Evolutionary conservation across 208 protist genomes (phyloP), one percentile per base, ranked within the genome.

Genomic region (Leishmania braziliensis): DNA sequence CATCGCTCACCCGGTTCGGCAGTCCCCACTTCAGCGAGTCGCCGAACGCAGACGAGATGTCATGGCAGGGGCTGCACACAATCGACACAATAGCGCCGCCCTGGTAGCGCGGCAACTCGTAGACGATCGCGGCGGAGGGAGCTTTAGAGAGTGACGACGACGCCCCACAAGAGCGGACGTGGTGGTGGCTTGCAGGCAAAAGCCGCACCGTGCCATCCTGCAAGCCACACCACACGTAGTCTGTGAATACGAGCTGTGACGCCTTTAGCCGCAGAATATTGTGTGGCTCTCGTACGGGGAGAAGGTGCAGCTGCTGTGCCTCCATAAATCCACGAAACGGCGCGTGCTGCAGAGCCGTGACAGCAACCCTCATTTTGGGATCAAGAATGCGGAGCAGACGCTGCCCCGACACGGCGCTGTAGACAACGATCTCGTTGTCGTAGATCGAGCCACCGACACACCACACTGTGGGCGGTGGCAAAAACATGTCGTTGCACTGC

Each of bases 141-240:
- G 88, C 88, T 78, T 89, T 90, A 18, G 84, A 84, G 43, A 93
- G 77, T 23, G 89, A 76, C 14, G 68, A 83, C n/a, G 92, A 90
- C 50, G 88, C 86, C 53, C 93, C 92, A 29, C 79, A 80, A 3
- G 90, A 85, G 46, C 88, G 88, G 71, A 96, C 78, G 51, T 84
- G 79, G 39, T 89, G 78, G 54, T 80, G 80, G 78, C 93, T 83
- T 14, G 92, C 89, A 5, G 92, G 93, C 62, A 98, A 81, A 6
- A 98, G 85, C 0, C 95, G 92, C n/a, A 98, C 89, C 39, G 89
- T 82, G 43, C 95, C 95, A 76, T 98, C 95, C n/a, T 86, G 79
- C 60, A 96, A 91, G 48, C 95, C 95, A 23, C 95, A 90, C 95
- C 95, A 98, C 29, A 98, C 92, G 79, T 95, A 98, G 84, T 98